Percentiles rank a stretch among this genome's conserved stretches.
phyloP scores from a whole-genome alignment of 2,329 filamentous ascomycete genomes.

The Aplosporella prunicola region DNA sequence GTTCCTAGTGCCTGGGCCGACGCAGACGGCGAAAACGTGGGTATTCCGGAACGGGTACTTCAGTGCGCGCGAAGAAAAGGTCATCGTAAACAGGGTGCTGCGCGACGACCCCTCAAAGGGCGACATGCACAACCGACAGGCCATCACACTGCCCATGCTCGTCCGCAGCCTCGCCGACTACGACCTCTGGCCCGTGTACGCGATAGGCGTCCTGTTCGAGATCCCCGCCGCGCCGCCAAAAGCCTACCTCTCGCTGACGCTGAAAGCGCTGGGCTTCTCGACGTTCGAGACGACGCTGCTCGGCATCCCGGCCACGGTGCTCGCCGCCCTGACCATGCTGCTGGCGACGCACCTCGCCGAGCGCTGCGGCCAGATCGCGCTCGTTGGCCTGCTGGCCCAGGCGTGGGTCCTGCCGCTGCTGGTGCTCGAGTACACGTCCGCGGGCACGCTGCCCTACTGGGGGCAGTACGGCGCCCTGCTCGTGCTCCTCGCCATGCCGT shows the following conservation, averaged over 20 bases:
- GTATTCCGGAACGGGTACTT: constrained; percentile 58
- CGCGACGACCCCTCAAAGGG: constrained; percentile 49
- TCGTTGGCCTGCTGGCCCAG: constrained; percentile 34
- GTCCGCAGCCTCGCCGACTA: constrained; percentile 44
- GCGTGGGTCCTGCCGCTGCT: constrained; percentile 32
- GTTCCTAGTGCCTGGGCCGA: constrained; percentile 41
- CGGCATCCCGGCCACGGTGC: constrained; percentile 35
- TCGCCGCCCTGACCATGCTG: constrained; percentile 42
- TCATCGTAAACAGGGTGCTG: constrained; percentile 57
- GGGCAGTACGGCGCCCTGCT: constrained; percentile 29
- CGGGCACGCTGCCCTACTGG: constrained; percentile 26
- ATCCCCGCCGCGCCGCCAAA: constrained; percentile 25
- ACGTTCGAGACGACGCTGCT: constrained; percentile 31
- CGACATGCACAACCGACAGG: constrained; percentile 53
- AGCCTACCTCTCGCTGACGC: constrained; percentile 27
- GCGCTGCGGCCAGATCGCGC: constrained; percentile 43
- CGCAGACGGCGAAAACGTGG: constrained; percentile 52
- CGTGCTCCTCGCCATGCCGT: constrained; percentile 34
- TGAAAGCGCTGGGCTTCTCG: constrained; percentile 25
- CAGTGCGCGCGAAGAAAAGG: constrained; percentile 56
- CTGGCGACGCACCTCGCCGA: constrained; percentile 42
- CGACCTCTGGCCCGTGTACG: constrained; percentile 42
- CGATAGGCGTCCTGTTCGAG: constrained; percentile 26
- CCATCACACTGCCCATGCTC: constrained; percentile 39
- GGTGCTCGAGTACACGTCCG: constrained; percentile 26